These are phyloP conservation scores for Cyclanthera cordifolia DNA, from an alignment of 306 rosid species.

Conservation along the genomic window DNA sequence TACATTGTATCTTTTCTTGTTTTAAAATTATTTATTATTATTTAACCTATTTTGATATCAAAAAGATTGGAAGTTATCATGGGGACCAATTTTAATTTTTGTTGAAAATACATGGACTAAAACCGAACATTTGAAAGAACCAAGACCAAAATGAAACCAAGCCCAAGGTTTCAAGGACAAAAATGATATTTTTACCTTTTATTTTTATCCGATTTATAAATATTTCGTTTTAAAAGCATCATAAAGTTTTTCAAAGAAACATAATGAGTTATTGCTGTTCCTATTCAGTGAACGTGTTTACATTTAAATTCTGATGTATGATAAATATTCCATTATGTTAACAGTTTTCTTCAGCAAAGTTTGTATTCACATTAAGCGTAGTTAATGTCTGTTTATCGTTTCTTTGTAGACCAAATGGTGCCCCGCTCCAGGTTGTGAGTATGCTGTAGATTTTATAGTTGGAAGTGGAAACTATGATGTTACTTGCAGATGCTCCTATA, in stretches of 20 bases:
- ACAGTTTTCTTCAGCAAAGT: background rate
- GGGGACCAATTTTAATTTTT: too few species aligned
- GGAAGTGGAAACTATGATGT: slow-evolving; percentile 89
- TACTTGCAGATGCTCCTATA: slow-evolving; percentile 68
- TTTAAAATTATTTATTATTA: too few species aligned
- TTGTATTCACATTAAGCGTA: background rate
- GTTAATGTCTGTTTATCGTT: background rate
- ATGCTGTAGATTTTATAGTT: slow-evolving; percentile 71
- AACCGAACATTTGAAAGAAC: too few species aligned
- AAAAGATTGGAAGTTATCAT: too few species aligned
- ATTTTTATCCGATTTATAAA: background rate
- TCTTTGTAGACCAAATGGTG: slow-evolving; percentile 73
- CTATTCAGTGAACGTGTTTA: slow-evolving; percentile 2
- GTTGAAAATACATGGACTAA: too few species aligned
- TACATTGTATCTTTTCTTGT: too few species aligned
- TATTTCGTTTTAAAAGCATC: background rate
- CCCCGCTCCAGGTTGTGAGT: slow-evolving; percentile 92
- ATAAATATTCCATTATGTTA: background rate
- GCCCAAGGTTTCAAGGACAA: too few species aligned
- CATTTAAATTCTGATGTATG: background rate
- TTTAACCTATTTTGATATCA: too few species aligned
- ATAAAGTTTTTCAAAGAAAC: background rate
- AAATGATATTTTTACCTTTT: background rate
- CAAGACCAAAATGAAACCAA: too few species aligned
- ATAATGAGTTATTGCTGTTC: background rate